A percentile compares a stretch with the other conserved stretches of the same genome.
phyloP scores from a whole-genome alignment of 345 rosid genomes.

The Dimocarpus longan region DNA sequence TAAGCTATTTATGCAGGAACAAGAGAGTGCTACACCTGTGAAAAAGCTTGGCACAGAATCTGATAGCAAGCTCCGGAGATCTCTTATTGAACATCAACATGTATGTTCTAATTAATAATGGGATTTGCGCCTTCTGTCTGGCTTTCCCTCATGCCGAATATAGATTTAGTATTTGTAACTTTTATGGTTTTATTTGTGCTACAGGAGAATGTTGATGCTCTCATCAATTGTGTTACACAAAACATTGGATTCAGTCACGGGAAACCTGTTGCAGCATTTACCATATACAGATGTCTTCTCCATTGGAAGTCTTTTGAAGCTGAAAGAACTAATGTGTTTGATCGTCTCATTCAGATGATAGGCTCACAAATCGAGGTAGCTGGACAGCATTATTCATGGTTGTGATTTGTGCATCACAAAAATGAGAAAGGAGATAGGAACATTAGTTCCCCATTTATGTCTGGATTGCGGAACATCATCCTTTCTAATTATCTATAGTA shows the following conservation, averaged over 20 bases:
- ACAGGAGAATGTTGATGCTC: conserved; percentile 91
- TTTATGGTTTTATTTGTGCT: conserved; percentile 30
- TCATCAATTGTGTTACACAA: conserved; percentile 68
- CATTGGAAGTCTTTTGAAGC: conserved; percentile 99
- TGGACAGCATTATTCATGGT: conserved; percentile 13
- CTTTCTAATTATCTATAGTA: neutral
- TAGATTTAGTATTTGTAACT: conserved; percentile 18
- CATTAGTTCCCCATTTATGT: neutral
- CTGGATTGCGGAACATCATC: neutral
- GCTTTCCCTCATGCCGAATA: conserved; percentile 17
- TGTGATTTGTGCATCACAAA: neutral
- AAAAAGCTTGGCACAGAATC: conserved; percentile 63
- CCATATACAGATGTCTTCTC: conserved; percentile 93
- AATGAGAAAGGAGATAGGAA: neutral
- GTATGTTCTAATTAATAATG: conserved; percentile 42
- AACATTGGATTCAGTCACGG: conserved; percentile 83
- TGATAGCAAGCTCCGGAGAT: conserved; percentile 69
- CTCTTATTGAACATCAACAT: conserved; percentile 80
- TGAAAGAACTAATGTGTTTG: conserved; percentile 91
- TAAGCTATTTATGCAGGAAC: conserved; percentile 55
- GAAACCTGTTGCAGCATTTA: conserved; percentile 92
- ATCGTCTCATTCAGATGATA: conserved; percentile 96
- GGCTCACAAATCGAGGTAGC: conserved; percentile 97
- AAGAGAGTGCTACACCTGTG: conserved; percentile 61
- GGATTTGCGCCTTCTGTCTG: conserved; percentile 20